Evolutionary conservation across 257 asterid species (phyloP), one percentile per base, ranked within the genome.

Genomic region (Solanum chiquidenum): DNA sequence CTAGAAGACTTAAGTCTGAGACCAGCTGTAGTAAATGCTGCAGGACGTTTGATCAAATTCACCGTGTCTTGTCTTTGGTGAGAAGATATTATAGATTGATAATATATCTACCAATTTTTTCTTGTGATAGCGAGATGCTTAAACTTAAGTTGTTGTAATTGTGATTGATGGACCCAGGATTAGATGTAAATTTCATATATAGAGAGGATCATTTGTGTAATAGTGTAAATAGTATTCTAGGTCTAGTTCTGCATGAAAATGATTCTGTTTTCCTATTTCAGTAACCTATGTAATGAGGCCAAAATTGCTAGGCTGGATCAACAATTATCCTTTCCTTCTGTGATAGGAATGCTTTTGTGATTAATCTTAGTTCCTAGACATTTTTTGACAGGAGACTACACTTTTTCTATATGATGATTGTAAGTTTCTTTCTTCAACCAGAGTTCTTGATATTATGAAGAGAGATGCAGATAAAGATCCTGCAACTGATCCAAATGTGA

Each of bases 371-470:
- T 79, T 44, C 16, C 20, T 62, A 44, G 85, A n/a, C 40, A 44
- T 27, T 37, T 73, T 35, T 40, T 1, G 64, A 13, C 18, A 7
- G 29, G 58, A 23, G 31, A 23, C 11, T 38, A 25, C 35, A 64
- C 14, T 68, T 69, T 58, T 62, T 42, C 37, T 49, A 9, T 40
- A 5, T 60, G 5, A 31, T 86, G 80, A 52, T 64, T 33, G 16
- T 44, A 11, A 12, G 33, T 60, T 84, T 42, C 62, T 87, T 62
- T 80, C 71, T 91, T 90, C 89, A 49, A 82, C 62, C 83, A 97
- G 99, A 92, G 99, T 97, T 91, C 98, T 93, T 87, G 98, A 93
- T 62, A 95, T 95, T 85, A 95, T 95, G 98, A 94, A 90, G 94
- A 89, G 89, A 72, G 99, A 97, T 91, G 96, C 99, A 27, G 95